Evolutionary conservation across 805 yeast genomes (phyloP).

Genomic region (Clavispora asparagi): DNA sequence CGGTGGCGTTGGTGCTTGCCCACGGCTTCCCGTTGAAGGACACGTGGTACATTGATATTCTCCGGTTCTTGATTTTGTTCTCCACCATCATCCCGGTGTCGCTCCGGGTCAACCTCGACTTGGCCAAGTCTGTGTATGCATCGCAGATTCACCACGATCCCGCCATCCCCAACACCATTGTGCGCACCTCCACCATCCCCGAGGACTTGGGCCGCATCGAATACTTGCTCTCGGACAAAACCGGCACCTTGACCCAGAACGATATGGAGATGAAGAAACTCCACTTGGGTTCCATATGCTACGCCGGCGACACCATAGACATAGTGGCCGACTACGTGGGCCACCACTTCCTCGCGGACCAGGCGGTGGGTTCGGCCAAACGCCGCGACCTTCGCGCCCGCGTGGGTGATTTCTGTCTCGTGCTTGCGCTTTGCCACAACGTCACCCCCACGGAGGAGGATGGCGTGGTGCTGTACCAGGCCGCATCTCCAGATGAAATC

Average conservation of each 20-base stretch:
- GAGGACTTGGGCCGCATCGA: slow-evolving; percentile 97
- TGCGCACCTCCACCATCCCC: slow-evolving; percentile 95
- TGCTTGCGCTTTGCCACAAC: slow-evolving; percentile 92
- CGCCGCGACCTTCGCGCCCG: slow-evolving; percentile 64
- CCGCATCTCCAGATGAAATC: slow-evolving; percentile 97
- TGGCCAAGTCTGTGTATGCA: slow-evolving; percentile 95
- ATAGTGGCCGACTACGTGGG: slow-evolving; percentile 69
- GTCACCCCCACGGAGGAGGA: slow-evolving; percentile 82
- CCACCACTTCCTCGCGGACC: slow-evolving; percentile 18
- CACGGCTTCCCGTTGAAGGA: slow-evolving; percentile 59
- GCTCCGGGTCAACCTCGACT: slow-evolving; percentile 85
- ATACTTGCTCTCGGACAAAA: slow-evolving; percentile 86
- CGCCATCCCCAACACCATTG: slow-evolving; percentile 80
- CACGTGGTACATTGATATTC: slow-evolving; percentile 85
- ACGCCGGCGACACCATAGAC: slow-evolving; percentile 89
- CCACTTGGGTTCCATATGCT: slow-evolving; percentile 89
- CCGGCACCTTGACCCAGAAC: slow-evolving; percentile 96
- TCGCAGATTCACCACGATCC: slow-evolving; percentile 87
- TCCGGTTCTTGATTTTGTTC: slow-evolving; percentile 86
- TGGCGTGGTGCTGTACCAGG: slow-evolving; percentile 65
- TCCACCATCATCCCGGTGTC: slow-evolving; percentile 97
- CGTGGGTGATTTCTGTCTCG: slow-evolving; percentile 74
- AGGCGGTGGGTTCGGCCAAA: slow-evolving; percentile 27
- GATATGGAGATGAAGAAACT: slow-evolving; percentile 95
- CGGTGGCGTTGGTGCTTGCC: slow-evolving; percentile 70